Base-by-base conservation (phyloP, 2,329 filamentous ascomycete species). In the Epichloe sp. region DNA sequence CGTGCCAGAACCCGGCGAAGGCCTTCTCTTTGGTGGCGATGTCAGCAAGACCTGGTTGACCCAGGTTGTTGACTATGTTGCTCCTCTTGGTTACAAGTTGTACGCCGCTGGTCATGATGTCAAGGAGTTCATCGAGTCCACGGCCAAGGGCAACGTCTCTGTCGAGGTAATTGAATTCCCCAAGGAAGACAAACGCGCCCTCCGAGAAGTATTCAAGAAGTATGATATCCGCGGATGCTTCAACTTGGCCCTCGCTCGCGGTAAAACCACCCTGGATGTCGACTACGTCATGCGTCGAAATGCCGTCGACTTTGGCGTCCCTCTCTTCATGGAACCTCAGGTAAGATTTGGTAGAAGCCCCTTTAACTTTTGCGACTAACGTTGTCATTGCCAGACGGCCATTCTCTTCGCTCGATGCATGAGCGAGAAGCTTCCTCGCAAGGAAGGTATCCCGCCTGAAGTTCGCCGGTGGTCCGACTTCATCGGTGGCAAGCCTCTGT, bases 211-310 rank as follows among this genome's bases (percentile, higher is more conserved):
- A 37, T 98, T 98, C 73, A 74, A 91, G 78, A 95, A 95, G 78
- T 89, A 97, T 71, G 85, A 97, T 68, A 95, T 98, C 69, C 82
- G 86, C 53, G 93, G 93, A 62, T 87, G 89, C 55, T 98, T 98
- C 78, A 97, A 97, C 76, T 74, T 98, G 62, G 89, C 91, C 53
- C 82, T 85, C 69, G 80, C 79, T 59, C 79, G 90, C 63, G 93
- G 83, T 54, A 90, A 87, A 76, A 91, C 86, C 38, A 76, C 88
- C 54, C 74, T 86, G 55, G 93, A 98, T 65, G 88, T 94, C 63
- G 90, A 98, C 74, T 98, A 98, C 63, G 89, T 98, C 52, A 97
- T 97, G 91, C 82, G 93, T 63, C 82, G 93, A 66, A 98, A 98
- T 65, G 93, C 93, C 31, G 93, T 98, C 52, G 93, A 98, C 72